Evolutionary conservation across 2,329 filamentous ascomycete genomes (phyloP).

Genomic region (Aspergillus ochraceus): DNA sequence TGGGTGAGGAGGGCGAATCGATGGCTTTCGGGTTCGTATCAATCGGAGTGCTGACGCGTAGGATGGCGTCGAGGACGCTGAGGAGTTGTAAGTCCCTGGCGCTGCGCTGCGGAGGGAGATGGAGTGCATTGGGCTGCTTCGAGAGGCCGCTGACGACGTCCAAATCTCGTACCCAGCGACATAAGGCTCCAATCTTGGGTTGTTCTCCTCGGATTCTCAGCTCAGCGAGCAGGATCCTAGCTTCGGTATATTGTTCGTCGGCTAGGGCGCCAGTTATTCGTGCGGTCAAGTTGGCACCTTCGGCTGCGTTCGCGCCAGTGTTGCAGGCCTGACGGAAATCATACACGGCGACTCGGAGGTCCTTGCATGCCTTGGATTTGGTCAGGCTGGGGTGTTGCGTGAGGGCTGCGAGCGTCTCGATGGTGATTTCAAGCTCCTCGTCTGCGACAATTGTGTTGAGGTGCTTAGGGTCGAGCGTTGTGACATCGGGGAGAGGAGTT

Average conservation of each 20-base stretch:
- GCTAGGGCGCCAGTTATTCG: slow-evolving; percentile 65
- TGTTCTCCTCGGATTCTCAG: slow-evolving; percentile 67
- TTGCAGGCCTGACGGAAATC: slow-evolving; percentile 69
- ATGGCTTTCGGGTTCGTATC: slow-evolving; percentile 43
- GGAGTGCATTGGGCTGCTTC: slow-evolving; percentile 51
- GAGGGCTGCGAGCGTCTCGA: slow-evolving; percentile 63
- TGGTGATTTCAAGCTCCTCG: slow-evolving; percentile 66
- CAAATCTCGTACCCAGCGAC: slow-evolving; percentile 70
- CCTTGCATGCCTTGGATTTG: slow-evolving; percentile 68
- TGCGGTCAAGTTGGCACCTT: slow-evolving; percentile 64
- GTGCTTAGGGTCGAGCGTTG: slow-evolving; percentile 25
- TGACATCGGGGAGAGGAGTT: slow-evolving; percentile 28
- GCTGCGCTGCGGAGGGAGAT: slow-evolving; percentile 18
- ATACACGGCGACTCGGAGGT: slow-evolving; percentile 66
- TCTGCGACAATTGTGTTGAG: slow-evolving; percentile 33
- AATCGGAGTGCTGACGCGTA: slow-evolving; percentile 63
- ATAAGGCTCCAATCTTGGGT: slow-evolving; percentile 67
- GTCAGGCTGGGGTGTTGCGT: slow-evolving; percentile 61
- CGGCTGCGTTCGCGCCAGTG: slow-evolving; percentile 61
- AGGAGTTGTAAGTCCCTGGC: slow-evolving; percentile 57
- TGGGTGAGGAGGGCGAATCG: slow-evolving; percentile 45
- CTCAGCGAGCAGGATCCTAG: slow-evolving; percentile 64
- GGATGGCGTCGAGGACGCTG: slow-evolving; percentile 62
- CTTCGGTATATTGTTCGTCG: slow-evolving; percentile 66
- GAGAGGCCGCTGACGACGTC: slow-evolving; percentile 68